Percentiles rank a stretch among this genome's conserved stretches.
Evolutionary conservation across 225 moss, liverwort and hornwort genomes (phyloP).

Genomic region (Physcomitrellopsis africana): DNA sequence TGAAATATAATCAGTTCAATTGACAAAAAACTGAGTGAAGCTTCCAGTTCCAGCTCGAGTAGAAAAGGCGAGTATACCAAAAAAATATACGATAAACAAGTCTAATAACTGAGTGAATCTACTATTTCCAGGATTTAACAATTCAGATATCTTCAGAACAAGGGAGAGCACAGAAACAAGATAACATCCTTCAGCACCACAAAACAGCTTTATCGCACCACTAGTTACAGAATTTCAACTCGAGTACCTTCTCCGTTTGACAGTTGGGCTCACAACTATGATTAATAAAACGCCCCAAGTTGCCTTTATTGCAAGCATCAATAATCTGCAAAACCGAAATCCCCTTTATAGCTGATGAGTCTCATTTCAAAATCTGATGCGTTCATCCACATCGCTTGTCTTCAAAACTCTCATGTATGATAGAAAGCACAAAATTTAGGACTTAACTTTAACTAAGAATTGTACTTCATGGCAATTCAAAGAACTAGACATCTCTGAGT

Average conservation of each 20-base stretch:
- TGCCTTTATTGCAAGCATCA: constrained; percentile 88
- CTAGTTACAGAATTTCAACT: neutral
- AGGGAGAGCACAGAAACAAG: constrained; percentile 8
- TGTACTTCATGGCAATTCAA: neutral
- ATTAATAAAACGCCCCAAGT: constrained; percentile 80
- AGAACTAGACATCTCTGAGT: too few relatives aligned
- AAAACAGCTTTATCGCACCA: constrained; percentile 1
- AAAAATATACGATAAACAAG: neutral
- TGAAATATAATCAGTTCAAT: neutral
- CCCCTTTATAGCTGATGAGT: neutral
- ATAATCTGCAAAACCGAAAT: constrained; percentile 54
- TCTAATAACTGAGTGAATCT: neutral
- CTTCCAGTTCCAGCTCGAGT: neutral
- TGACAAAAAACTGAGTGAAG: neutral
- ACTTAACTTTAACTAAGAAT: neutral
- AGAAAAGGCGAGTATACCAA: constrained; percentile 4
- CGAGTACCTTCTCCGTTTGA: constrained; percentile 73
- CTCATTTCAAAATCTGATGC: neutral
- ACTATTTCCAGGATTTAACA: neutral
- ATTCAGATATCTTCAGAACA: neutral
- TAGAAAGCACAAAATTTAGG: neutral
- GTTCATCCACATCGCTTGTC: neutral
- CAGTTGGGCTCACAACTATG: constrained; percentile 92
- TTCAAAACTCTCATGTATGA: neutral
- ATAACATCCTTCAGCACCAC: neutral